Base-by-base conservation (phyloP, 2,329 filamentous ascomycete genomes). In the Penicillium sp. region DNA sequence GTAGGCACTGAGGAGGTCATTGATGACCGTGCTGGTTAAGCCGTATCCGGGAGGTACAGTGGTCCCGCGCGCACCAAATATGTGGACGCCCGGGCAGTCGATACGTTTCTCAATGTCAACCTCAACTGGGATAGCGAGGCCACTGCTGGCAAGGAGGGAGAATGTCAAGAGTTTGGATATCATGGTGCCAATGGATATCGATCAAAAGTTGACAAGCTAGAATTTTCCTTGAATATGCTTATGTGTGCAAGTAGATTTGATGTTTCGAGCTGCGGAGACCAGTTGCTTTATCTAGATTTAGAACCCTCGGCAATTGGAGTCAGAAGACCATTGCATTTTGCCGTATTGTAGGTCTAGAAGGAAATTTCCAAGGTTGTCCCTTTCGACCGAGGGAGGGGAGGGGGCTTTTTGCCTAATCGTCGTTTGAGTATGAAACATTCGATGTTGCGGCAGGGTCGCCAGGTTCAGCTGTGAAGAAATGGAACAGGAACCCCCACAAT, bases 21-120 rank as follows among this genome's bases (percentile, higher is more conserved):
- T 77, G 21, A 86, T 79, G 13, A 85, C 75, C 0, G 76, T 76
- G 23, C 74, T 73, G 2, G 67, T 79, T 72, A 41, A 82, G 9
- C 83, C 83, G 60, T 81, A 85, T 1, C 83, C 83, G 7, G 74
- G 61, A 1, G 78, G 55, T 8, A 65, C 79, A 0, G 78, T 81
- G 5, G 80, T 82, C 66, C 82, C 80, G 29, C 80, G 77, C 5
- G 81, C 81, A 21, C 80, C 81, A 55, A 82, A 82, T 55, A 82
- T 69, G 60, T 82, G 79, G 47, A 82, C 70, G 15, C 67, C 60
- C 2, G 80, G 79, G 62, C 80, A 83, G 51, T 33, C 58, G 54
- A 31, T 23, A 15, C 67, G 65, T 34, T 64, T 63, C 9, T 60
- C 50, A 8, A 60, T 25, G 5, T 51, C 51, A 15, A 21, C 52